phyloP scores from a whole-genome alignment of 768 basidiomycete species.

The Russula sp. region DNA sequence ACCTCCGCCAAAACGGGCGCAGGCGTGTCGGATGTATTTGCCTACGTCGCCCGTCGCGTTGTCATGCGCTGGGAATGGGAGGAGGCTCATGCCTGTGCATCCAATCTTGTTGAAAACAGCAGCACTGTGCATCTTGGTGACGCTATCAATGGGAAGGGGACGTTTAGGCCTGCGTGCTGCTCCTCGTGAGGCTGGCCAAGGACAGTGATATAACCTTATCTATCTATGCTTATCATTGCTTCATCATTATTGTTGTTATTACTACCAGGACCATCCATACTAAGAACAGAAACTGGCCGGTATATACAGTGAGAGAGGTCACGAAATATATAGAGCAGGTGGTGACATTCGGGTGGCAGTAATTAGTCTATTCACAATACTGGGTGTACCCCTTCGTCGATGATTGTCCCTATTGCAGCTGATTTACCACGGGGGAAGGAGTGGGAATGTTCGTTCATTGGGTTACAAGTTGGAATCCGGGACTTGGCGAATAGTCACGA shows the following conservation, averaged over 20 bases:
- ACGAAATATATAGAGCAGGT: neutral
- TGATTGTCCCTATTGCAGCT: too few relatives aligned
- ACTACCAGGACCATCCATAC: neutral
- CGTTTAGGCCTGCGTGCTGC: neutral
- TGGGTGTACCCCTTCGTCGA: too few relatives aligned
- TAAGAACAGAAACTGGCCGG: neutral
- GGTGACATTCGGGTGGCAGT: too few relatives aligned
- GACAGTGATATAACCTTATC: neutral
- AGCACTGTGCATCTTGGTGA: slow-evolving; percentile 13
- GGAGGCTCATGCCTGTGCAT: slow-evolving; percentile 41
- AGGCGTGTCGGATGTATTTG: slow-evolving; percentile 67
- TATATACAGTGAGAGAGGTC: neutral
- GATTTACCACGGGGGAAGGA: too few relatives aligned
- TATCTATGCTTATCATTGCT: neutral
- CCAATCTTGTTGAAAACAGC: slow-evolving; percentile 32
- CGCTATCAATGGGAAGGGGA: neutral
- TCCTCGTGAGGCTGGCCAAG: slow-evolving; percentile 15
- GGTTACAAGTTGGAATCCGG: too few relatives aligned
- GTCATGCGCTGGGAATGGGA: slow-evolving; percentile 60
- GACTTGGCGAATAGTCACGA: too few relatives aligned
- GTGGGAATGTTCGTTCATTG: too few relatives aligned
- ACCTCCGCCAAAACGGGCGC: too few relatives aligned
- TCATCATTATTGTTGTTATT: neutral
- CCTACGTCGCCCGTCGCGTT: slow-evolving; percentile 62
- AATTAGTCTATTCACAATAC: too few relatives aligned